Conservation (phyloP, 2,329 filamentous ascomycete genomes). For the Botrytis galanthina region DNA sequence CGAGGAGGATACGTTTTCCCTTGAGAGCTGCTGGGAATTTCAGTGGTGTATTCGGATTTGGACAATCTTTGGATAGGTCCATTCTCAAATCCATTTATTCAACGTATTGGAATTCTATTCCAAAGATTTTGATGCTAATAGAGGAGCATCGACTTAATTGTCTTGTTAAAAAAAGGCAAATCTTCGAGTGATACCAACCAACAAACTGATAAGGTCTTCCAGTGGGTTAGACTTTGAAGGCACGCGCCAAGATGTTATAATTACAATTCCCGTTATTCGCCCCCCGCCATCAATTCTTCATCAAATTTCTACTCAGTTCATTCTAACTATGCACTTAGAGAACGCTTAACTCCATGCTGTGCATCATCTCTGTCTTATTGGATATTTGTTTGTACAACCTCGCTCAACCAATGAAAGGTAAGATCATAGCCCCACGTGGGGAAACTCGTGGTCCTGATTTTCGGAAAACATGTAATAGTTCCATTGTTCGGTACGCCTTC, state of each 20-base stretch:
- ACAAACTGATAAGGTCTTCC: neutral
- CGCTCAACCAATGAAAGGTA: neutral
- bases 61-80: neutral
- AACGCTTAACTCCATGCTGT: neutral
- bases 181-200: neutral
- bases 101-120: no score
- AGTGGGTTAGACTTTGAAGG: neutral
- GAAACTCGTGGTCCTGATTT: neutral
- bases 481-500: neutral
- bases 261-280: neutral
- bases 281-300: neutral
- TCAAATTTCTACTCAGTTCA: neutral
- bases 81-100: neutral
- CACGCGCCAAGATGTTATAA: neutral
- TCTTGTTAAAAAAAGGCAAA: neutral
- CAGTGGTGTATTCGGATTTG: neutral
- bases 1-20: constrained; percentile 62
- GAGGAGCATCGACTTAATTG: no score
- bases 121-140: neutral
- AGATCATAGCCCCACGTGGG: neutral
- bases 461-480: neutral
- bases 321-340: neutral
- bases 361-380: neutral
- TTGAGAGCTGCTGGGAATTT: constrained; percentile 48
- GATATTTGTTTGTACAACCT: neutral